Percentiles rank a stretch among this genome's conserved stretches.
Evolutionary conservation across 306 rosid genomes (phyloP).

Genomic region (Malus sieversii): DNA sequence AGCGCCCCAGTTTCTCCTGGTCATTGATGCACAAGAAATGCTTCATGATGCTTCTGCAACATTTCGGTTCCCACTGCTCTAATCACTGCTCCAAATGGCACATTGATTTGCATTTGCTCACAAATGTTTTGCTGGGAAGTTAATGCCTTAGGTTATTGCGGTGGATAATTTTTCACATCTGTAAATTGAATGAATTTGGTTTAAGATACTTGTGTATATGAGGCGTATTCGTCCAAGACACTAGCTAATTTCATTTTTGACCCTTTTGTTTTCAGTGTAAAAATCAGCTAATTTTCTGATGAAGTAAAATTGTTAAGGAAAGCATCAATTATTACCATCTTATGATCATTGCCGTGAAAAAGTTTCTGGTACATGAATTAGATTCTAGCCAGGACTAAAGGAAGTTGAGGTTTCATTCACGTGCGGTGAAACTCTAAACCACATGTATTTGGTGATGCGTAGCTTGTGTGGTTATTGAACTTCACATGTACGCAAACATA

Average conservation of each 20-base stretch:
- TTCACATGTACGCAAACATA: no score
- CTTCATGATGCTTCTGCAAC: constrained; percentile 5
- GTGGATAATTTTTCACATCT: constrained; percentile 19
- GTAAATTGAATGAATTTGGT: constrained; percentile 24
- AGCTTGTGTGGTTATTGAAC: no score
- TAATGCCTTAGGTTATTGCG: not conserved
- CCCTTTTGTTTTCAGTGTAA: not conserved
- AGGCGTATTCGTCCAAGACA: constrained; percentile 13
- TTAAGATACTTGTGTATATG: constrained; percentile 25
- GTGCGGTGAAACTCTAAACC: no score
- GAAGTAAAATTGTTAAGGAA: not conserved
- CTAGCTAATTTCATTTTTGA: constrained; percentile 14
- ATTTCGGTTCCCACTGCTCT: not conserved
- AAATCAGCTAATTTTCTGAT: constrained; percentile 3
- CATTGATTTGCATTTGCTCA: not conserved
- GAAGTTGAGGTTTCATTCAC: no score
- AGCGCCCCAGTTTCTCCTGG: constrained; percentile 15
- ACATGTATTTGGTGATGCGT: no score
- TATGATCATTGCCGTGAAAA: no score
- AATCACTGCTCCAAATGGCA: not conserved
- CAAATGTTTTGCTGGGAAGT: constrained; percentile 5
- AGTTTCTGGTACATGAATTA: no score
- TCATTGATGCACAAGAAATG: constrained; percentile 13
- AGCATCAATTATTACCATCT: not conserved
- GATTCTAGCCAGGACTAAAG: no score